These are phyloP conservation scores for Lentinus tigrinus DNA, from an alignment of 768 basidiomycete species.

Conservation along the genomic window DNA sequence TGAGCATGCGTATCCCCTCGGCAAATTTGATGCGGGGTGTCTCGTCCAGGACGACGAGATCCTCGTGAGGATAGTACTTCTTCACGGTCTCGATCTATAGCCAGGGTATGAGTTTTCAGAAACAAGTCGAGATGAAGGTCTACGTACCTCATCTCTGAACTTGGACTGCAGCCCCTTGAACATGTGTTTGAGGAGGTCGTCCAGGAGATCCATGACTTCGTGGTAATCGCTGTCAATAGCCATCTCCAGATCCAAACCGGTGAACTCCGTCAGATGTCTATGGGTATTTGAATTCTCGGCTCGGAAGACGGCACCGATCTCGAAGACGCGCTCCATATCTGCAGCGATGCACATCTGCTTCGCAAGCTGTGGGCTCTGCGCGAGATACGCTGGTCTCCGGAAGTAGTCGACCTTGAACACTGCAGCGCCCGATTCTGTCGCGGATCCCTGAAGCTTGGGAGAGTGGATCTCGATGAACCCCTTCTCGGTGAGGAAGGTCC, in stretches of 20 bases:
- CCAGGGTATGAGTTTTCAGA: background rate
- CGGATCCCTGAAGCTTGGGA: slow-evolving; percentile 92
- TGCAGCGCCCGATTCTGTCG: slow-evolving; percentile 93
- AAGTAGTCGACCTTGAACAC: slow-evolving; percentile 99
- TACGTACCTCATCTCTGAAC: slow-evolving; percentile 74
- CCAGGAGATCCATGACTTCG: slow-evolving; percentile 91
- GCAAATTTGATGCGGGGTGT: slow-evolving; percentile 49
- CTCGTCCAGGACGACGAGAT: slow-evolving; percentile 54
- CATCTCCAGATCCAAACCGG: slow-evolving; percentile 99
- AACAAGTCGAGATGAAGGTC: background rate
- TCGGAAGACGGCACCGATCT: slow-evolving; percentile 95
- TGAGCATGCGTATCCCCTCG: slow-evolving; percentile 53
- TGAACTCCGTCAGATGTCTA: slow-evolving; percentile 97
- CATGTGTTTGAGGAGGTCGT: slow-evolving; percentile 79
- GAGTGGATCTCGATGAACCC: slow-evolving; percentile 95
- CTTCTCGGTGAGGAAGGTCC: slow-evolving; percentile 66
- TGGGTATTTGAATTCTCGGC: slow-evolving; percentile 98
- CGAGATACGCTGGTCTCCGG: slow-evolving; percentile 91
- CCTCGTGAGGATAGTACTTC: slow-evolving; percentile 51
- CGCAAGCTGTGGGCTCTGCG: slow-evolving; percentile 95
- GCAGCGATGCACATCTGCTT: slow-evolving; percentile 99
- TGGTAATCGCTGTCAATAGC: slow-evolving; percentile 97
- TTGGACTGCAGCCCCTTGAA: slow-evolving; percentile 80
- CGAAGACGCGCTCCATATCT: slow-evolving; percentile 97
- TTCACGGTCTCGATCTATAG: slow-evolving; percentile 38